These are phyloP conservation scores for Erythrobasidium hasegawianum DNA, from an alignment of 1,284 basidiomycete genomes.

Conservation along the genomic window DNA sequence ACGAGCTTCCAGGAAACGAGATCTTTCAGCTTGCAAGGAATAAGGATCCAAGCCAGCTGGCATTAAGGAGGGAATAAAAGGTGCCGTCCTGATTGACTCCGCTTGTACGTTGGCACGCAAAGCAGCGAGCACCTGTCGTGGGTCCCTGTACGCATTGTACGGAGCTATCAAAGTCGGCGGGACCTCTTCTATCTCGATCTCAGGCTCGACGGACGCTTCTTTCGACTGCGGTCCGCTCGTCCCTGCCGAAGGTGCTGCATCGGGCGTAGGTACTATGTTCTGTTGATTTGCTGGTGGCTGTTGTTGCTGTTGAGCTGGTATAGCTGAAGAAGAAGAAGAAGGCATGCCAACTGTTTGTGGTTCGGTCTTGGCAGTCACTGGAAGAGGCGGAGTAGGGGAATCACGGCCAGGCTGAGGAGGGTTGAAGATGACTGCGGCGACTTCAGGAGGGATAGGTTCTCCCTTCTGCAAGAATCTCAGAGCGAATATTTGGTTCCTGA, in stretches of 20 bases:
- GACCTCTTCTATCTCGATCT: constrained; percentile 27
- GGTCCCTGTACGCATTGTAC: constrained; percentile 89
- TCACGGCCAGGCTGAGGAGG: constrained; percentile 36
- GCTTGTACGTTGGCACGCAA: constrained; percentile 44
- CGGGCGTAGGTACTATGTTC: constrained; percentile 14
- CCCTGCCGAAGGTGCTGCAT: background rate
- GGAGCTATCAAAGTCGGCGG: constrained; percentile 74
- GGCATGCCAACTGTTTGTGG: background rate
- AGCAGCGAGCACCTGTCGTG: constrained; percentile 61
- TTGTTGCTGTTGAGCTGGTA: too few species aligned
- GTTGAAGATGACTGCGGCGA: constrained; percentile 67
- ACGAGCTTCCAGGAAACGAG: constrained; percentile 83
- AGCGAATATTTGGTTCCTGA: constrained; percentile 78
- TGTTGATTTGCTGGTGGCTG: background rate
- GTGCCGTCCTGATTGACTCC: constrained; percentile 34
- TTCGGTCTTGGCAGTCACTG: constrained; percentile 11
- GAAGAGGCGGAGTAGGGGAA: background rate
- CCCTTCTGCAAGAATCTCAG: constrained; percentile 79
- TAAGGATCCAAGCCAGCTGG: constrained; percentile 91
- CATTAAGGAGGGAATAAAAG: constrained; percentile 78
- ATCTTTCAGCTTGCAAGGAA: constrained; percentile 82
- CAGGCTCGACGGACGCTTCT: constrained; percentile 15
- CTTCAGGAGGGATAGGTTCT: constrained; percentile 69
- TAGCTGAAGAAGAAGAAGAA: too few species aligned
- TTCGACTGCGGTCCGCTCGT: background rate